Percentiles rank a stretch among this genome's conserved stretches.
Evolutionary conservation across 176 grass and related monocot genomes (phyloP).

Genomic region (Oryza australiensis): DNA sequence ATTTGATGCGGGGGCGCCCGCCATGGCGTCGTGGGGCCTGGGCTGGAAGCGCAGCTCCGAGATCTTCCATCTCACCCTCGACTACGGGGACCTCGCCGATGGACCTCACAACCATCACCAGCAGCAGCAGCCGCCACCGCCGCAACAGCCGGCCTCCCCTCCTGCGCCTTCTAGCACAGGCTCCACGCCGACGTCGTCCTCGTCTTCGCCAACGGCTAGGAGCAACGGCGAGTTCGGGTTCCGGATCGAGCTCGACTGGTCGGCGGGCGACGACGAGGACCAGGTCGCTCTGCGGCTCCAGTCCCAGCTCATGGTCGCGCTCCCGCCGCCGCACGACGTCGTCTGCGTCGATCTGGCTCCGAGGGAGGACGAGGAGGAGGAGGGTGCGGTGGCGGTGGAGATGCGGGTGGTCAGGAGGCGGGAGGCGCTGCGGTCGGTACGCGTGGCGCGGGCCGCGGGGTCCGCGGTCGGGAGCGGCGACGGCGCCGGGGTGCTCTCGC

Average conservation of each 20-base stretch:
- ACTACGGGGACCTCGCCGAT: slow-evolving; percentile 69
- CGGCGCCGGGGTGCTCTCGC: slow-evolving; percentile 67
- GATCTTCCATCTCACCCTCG: slow-evolving; percentile 95
- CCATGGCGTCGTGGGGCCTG: slow-evolving; percentile 97
- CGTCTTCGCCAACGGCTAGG: slow-evolving; percentile 29
- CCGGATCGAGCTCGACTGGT: slow-evolving; percentile 92
- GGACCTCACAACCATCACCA: slow-evolving; percentile 26
- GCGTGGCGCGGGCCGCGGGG: slow-evolving; percentile 60
- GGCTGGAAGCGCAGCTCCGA: slow-evolving; percentile 98
- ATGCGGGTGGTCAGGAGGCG: slow-evolving; percentile 74
- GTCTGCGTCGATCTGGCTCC: slow-evolving; percentile 66
- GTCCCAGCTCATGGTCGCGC: slow-evolving; percentile 91
- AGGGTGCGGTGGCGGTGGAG: slow-evolving; percentile 47
- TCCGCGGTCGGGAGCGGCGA: slow-evolving; percentile 78
- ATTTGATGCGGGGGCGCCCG: slow-evolving; percentile 50
- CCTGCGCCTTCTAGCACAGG: not conserved
- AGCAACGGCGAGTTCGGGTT: slow-evolving; percentile 55
- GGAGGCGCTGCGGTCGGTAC: slow-evolving; percentile 69
- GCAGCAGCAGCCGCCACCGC: not conserved
- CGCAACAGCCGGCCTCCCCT: not conserved
- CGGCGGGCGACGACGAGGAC: slow-evolving; percentile 76
- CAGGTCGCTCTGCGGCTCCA: slow-evolving; percentile 87
- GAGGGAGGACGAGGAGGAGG: slow-evolving; percentile 23
- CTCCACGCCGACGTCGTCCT: not conserved
- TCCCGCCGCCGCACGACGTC: slow-evolving; percentile 74